Evolutionary conservation across 1,139 yeast genomes (phyloP), one percentile per base, ranked within the genome.

Genomic region (Hyphopichia fennica): DNA sequence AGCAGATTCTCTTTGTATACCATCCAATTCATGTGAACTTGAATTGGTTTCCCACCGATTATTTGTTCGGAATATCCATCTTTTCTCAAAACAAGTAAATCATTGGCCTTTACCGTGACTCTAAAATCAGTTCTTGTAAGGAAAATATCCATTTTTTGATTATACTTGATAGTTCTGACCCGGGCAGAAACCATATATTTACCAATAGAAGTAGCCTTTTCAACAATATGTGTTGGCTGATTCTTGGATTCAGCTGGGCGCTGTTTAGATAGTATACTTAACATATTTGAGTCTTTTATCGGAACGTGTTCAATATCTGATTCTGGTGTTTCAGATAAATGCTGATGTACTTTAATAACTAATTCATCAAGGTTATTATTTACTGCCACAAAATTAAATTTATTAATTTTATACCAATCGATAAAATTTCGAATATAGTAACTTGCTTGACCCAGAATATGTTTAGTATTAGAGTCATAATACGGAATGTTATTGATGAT

Each of bases 361-460:
- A 19, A 4, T 4, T 13, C 25, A 8, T 33, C n/a, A 18, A 20
- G 3, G 16, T 20, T 20, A 5, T 11, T 4, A 6, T 25, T 4
- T 2, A 22, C 27, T 16, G 15, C 14, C 8, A 23, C 37, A 34
- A 58, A 61, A 20, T 55, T 49, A 40, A 51, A 62, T 22, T 58
- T 51, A 34, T 54, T 51, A 3, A 45, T 35, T 22, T 49, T 57
- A 46, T 60, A 58, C 63, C 64, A 58, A 3, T 50, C 48, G 1
- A 59, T 31, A 37, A 54, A 56, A 5, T 32, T 37, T 15, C 35
- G 40, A 3, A 42, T 17, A 25, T 22, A 33, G 14, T 18, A 3
- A n/a, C 15, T 20, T 5, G 35, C 27, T 20, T 33, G 35, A 19
- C 6, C 20, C 4, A 15, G 18, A 18, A 16, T 32, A 13, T 6